Percentiles rank a stretch among this genome's conserved stretches.
Evolutionary conservation across 2,329 filamentous ascomycete species (phyloP).

Genomic region (Botrytis sinoallii): DNA sequence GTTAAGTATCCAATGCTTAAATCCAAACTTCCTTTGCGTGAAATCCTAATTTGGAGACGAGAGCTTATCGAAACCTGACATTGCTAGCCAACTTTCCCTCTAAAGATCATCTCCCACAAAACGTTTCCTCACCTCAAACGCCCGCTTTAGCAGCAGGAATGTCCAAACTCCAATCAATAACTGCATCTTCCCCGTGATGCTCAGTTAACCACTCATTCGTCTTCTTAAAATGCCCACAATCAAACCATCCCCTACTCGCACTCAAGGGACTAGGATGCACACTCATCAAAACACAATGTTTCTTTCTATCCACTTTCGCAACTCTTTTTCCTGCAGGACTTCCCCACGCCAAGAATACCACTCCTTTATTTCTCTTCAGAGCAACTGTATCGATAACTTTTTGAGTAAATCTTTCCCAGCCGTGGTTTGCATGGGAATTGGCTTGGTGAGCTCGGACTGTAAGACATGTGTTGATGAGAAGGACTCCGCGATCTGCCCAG

Average conservation of each 20-base stretch:
- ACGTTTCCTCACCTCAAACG: neutral
- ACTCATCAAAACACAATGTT: constrained; percentile 78
- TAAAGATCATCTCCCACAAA: neutral
- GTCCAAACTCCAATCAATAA: constrained; percentile 77
- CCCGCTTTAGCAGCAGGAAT: constrained; percentile 1
- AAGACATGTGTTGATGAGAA: constrained; percentile 91
- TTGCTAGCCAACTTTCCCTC: neutral
- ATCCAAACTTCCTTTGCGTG: neutral
- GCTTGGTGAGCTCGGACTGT: constrained; percentile 89
- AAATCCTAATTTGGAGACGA: neutral
- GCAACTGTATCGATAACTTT: constrained; percentile 85
- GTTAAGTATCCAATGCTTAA: neutral
- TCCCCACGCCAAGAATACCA: constrained; percentile 96
- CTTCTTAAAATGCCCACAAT: constrained; percentile 76
- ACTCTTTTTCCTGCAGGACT: constrained; percentile 78
- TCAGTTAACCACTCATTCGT: constrained; percentile 80
- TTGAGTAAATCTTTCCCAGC: constrained; percentile 93
- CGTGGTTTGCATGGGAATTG: constrained; percentile 78
- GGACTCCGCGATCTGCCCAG: constrained; percentile 90
- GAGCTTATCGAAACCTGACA: neutral
- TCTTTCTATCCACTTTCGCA: constrained; percentile 64
- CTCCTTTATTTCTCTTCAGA: constrained; percentile 70
- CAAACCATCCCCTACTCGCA: constrained; percentile 77
- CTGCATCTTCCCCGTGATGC: constrained; percentile 74
- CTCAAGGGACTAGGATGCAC: constrained; percentile 94